Percentiles rank a stretch among this genome's conserved stretches.
Evolutionary conservation across 1,284 basidiomycete genomes (phyloP).

Genomic region (Cryptococcus maquisensis): DNA sequence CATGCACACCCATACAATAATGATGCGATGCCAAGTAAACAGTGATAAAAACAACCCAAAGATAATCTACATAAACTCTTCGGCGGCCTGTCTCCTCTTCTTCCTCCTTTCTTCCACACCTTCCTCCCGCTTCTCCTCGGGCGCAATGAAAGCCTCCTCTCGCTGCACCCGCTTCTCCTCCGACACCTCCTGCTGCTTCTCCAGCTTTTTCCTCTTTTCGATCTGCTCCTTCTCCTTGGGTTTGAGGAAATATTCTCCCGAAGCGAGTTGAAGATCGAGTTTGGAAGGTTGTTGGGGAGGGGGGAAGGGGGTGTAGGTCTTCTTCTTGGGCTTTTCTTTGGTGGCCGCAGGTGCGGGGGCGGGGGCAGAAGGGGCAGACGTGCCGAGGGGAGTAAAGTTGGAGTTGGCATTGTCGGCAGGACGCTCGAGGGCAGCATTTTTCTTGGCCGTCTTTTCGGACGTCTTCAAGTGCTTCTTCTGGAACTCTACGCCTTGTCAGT

Average conservation of each 20-base stretch:
- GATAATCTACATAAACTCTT: slow-evolving; percentile 14
- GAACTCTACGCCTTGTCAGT: slow-evolving; percentile 57
- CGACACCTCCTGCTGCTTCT: slow-evolving; percentile 68
- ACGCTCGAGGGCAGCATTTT: slow-evolving; percentile 59
- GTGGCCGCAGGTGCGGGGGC: not conserved
- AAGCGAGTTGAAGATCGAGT: slow-evolving; percentile 91
- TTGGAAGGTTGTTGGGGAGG: slow-evolving; percentile 90
- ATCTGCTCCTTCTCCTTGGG: slow-evolving; percentile 53
- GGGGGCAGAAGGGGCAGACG: slow-evolving; percentile 15
- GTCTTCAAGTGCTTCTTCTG: slow-evolving; percentile 86
- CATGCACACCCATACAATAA: not conserved
- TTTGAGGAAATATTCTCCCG: slow-evolving; percentile 97
- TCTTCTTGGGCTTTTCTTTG: slow-evolving; percentile 61
- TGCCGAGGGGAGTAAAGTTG: slow-evolving; percentile 15
- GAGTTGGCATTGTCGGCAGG: slow-evolving; percentile 8
- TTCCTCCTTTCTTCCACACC: slow-evolving; percentile 74
- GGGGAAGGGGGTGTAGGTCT: slow-evolving; percentile 98
- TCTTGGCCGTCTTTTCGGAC: slow-evolving; percentile 83
- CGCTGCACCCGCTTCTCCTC: slow-evolving; percentile 68
- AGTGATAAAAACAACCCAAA: too few species aligned
- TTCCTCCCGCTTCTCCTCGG: slow-evolving; percentile 63
- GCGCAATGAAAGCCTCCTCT: slow-evolving; percentile 78
- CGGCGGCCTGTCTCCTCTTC: slow-evolving; percentile 47
- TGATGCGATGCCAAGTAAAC: not conserved
- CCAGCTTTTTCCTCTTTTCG: slow-evolving; percentile 39